A percentile compares a stretch with the other conserved stretches of the same genome.
These are phyloP conservation scores for Larix kaempferi DNA, from an alignment of 75 land plant species.

Conservation along the genomic window DNA sequence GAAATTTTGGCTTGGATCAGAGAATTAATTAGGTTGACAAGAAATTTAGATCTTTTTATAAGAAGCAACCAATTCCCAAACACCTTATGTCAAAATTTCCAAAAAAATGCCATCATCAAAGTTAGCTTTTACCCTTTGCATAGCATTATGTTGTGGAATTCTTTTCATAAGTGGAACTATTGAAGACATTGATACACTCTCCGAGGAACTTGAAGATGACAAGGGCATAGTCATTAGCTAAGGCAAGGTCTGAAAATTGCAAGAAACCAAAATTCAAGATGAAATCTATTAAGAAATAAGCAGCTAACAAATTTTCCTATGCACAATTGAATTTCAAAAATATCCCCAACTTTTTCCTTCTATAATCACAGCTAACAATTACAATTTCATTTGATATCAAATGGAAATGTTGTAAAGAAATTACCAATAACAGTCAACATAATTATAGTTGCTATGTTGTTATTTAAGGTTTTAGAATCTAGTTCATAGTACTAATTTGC, in stretches of 20 bases:
- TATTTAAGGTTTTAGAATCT: no score
- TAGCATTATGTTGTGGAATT: background rate
- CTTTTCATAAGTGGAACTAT: background rate
- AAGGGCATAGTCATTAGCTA: background rate
- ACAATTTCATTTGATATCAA: background rate
- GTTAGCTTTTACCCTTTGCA: constrained; percentile 7
- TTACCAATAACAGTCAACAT: background rate
- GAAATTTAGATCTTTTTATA: background rate
- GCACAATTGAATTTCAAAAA: background rate
- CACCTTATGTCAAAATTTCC: background rate
- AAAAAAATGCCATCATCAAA: background rate
- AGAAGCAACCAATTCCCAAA: background rate
- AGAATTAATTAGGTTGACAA: constrained; percentile 4
- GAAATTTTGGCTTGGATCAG: constrained; percentile 2
- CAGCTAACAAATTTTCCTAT: background rate
- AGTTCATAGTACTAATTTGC: no score
- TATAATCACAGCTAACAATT: background rate
- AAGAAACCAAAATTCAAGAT: constrained; percentile 6
- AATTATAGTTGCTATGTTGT: no score
- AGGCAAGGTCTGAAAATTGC: background rate
- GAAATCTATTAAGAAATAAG: background rate
- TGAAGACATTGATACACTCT: background rate
- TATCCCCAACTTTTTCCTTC: background rate
- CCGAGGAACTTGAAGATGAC: background rate
- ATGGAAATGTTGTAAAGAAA: background rate